Percentiles rank a stretch among this genome's conserved stretches.
Evolutionary conservation across 2,329 filamentous ascomycete species (phyloP).

Genomic region (Botrytis fragariae): DNA sequence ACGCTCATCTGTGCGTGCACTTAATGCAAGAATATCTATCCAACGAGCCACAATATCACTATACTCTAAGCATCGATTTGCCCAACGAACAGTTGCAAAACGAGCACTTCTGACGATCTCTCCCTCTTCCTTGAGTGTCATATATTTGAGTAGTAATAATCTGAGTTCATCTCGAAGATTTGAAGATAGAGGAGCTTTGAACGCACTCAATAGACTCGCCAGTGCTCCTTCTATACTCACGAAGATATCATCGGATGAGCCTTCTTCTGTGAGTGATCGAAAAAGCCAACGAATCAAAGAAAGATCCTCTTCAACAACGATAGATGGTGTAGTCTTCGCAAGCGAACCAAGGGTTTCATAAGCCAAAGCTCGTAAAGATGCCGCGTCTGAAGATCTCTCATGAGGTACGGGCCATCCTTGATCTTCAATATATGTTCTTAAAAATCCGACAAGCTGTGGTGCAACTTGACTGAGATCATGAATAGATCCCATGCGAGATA

Average conservation of each 20-base stretch:
- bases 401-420: slow-evolving; percentile 79
- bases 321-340: slow-evolving; percentile 61
- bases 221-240: slow-evolving; percentile 88
- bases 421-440: slow-evolving; percentile 71
- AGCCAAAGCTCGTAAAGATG: slow-evolving; percentile 70
- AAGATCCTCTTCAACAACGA: slow-evolving; percentile 50
- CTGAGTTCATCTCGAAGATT: slow-evolving; percentile 33
- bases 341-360: slow-evolving; percentile 90
- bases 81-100: slow-evolving; percentile 82
- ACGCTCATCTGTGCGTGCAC: slow-evolving; percentile 62
- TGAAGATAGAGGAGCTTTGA: slow-evolving; percentile 43
- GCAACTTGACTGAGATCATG: slow-evolving; percentile 64
- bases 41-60: slow-evolving; percentile 76
- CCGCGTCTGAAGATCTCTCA: slow-evolving; percentile 56
- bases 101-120: slow-evolving; percentile 69
- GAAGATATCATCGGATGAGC: slow-evolving; percentile 67
- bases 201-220: slow-evolving; percentile 68
- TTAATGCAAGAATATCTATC: slow-evolving; percentile 82
- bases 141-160: slow-evolving; percentile 65
- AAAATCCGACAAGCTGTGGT: slow-evolving; percentile 61
- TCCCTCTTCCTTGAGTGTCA: slow-evolving; percentile 51
- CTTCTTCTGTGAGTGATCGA: slow-evolving; percentile 75
- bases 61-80: slow-evolving; percentile 82
- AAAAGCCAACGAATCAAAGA: slow-evolving; percentile 76
- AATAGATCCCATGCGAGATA: slow-evolving; percentile 68